phyloP scores from a whole-genome alignment of 352 stramenopile species.

The Globisporangium sylvaticum region DNA sequence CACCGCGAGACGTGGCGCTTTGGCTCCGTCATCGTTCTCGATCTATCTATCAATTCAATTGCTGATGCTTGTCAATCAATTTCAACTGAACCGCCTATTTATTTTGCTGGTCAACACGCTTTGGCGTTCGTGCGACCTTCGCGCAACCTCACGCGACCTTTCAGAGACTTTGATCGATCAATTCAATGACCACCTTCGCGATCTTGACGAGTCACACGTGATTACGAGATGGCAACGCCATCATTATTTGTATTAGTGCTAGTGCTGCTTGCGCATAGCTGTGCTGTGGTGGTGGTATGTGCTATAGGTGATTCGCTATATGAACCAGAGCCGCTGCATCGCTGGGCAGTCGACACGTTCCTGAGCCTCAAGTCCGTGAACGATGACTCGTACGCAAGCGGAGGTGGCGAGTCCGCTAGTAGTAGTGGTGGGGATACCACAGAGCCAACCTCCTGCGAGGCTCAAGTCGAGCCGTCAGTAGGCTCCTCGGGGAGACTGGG shows the following conservation, averaged over 20 bases:
- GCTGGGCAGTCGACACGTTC: neutral
- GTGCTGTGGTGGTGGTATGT: neutral
- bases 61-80: neutral
- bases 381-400: neutral
- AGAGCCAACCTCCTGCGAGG: neutral
- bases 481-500: neutral
- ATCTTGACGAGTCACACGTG: neutral
- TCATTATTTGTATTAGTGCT: neutral
- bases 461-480: neutral
- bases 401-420: neutral
- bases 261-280: neutral
- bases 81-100: neutral
- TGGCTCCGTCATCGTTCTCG: slow-evolving; percentile 14
- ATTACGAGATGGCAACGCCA: neutral
- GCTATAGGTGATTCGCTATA: neutral
- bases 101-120: slow-evolving; percentile 7
- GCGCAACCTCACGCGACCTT: slow-evolving; percentile 6
- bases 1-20: slow-evolving; percentile 36
- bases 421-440: neutral
- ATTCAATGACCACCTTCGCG: neutral
- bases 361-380: neutral
- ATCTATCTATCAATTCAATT: neutral
- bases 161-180: neutral
- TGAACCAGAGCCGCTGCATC: neutral
- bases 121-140: slow-evolving; percentile 10